Base-by-base conservation (phyloP, 2,329 filamentous ascomycete species). In the Talaromyces piceae region DNA sequence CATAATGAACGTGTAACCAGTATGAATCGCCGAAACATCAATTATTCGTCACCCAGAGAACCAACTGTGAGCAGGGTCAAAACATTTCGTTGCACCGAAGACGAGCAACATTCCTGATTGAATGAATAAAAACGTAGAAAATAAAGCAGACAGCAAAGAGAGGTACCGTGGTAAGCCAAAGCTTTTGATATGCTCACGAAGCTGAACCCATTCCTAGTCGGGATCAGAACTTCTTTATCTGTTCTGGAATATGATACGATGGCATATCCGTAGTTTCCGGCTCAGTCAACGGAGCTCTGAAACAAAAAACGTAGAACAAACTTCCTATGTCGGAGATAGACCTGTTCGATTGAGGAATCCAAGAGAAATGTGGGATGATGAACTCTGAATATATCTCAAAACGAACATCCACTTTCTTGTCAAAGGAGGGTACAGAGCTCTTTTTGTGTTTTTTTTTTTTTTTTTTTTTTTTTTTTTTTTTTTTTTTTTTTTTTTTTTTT, bases 211-310 rank as follows among this genome's bases (percentile, higher is more conserved):
- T 30, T 52, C 45, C 50, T 52, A 41, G 27, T 16, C 45, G 41
- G 51, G 49, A n/a, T 47, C 16, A 45, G 51, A 48, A 53, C 47
- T 43, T 22, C 23, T n/a, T 56, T 54, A 56, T 58, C 52, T 60
- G 56, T 55, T 55, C 59, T 56, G 56, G 56, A 56, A 62, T 52
- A 63, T 63, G 59, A 60, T 57, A 56, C 54, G 59, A 61, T 59
- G 55, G 54, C 55, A 60, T 59, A 61, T 62, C 49, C 50, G 50
- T 53, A 52, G 54, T 49, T 33, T 22, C 11, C 33, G 53, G n/a
- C n/a, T n/a, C n/a, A n/a, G 49, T 56, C 59, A 59, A 59, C 58
- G 62, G 54, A 58, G 62, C 55, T 65, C 41, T 41, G 45, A 57
- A 59, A 52, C 46, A 39, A 58, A 58, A 59, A 60, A 55, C 49